Conservation (phyloP, 176 grass and related monocot genomes). For the Pharus latifolius region DNA sequence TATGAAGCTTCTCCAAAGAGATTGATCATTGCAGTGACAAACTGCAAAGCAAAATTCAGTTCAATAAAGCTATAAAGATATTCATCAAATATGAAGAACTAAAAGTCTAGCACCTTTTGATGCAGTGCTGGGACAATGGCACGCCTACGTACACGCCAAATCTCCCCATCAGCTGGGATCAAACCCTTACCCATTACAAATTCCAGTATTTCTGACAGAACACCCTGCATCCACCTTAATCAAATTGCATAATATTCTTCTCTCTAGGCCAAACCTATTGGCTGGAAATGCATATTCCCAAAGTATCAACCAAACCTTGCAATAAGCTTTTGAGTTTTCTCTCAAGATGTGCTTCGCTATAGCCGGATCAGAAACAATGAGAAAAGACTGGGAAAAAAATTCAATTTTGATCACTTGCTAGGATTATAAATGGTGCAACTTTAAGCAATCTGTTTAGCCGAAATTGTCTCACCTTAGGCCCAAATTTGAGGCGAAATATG, state of each 20-base stretch:
- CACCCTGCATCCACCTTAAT: slow-evolving; percentile 53
- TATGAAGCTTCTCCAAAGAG: slow-evolving; percentile 81
- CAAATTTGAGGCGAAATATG: slow-evolving; percentile 90
- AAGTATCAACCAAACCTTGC: slow-evolving; percentile 48
- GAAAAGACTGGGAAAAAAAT: slow-evolving; percentile 59
- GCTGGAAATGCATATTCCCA: neutral
- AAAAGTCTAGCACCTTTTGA: slow-evolving; percentile 47
- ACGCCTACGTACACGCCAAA: slow-evolving; percentile 89
- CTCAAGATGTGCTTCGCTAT: slow-evolving; percentile 88
- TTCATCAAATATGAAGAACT: neutral
- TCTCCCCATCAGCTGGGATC: slow-evolving; percentile 80
- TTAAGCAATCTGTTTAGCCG: neutral
- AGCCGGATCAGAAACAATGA: slow-evolving; percentile 85
- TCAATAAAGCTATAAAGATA: neutral
- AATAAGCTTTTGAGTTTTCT: slow-evolving; percentile 84
- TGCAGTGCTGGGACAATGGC: slow-evolving; percentile 91
- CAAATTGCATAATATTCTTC: neutral
- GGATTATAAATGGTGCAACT: neutral
- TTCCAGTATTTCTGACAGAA: slow-evolving; percentile 75
- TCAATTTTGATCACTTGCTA: neutral
- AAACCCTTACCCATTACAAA: slow-evolving; percentile 95
- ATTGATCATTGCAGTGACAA: slow-evolving; percentile 66
- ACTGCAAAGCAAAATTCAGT: slow-evolving; percentile 32
- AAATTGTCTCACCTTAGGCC: slow-evolving; percentile 54
- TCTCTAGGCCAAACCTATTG: neutral